These are phyloP conservation scores for Trichophyton rubrum DNA, from an alignment of 2,329 filamentous ascomycete species.

Conservation along the genomic window DNA sequence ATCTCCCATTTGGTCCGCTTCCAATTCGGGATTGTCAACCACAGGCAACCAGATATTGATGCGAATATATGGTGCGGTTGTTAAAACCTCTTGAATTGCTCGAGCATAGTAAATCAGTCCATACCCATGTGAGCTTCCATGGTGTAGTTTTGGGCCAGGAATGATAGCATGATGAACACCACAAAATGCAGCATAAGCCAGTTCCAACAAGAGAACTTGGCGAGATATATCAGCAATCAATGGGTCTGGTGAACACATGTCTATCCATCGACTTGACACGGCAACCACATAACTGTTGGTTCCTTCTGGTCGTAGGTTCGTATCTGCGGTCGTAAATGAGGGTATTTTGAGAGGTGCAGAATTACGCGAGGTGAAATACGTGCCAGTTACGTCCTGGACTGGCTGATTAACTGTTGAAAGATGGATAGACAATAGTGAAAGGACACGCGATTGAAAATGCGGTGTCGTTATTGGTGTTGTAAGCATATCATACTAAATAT, in stretches of 20 bases:
- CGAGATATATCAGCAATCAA: slow-evolving; percentile 74
- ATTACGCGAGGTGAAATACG: slow-evolving; percentile 30
- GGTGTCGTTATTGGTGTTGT: slow-evolving; percentile 50
- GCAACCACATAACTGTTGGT: slow-evolving; percentile 67
- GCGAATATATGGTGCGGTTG: slow-evolving; percentile 61
- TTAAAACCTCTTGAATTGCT: slow-evolving; percentile 67
- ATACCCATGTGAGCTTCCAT: slow-evolving; percentile 38
- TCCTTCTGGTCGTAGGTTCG: slow-evolving; percentile 65
- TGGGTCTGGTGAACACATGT: slow-evolving; percentile 70
- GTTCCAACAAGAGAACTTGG: slow-evolving; percentile 79
- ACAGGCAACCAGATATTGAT: slow-evolving; percentile 74
- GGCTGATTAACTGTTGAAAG: slow-evolving; percentile 33
- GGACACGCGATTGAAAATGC: slow-evolving; percentile 47
- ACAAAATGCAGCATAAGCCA: slow-evolving; percentile 92
- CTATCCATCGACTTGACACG: slow-evolving; percentile 83
- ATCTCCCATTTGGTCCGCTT: slow-evolving; percentile 34
- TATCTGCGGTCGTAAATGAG: slow-evolving; percentile 32
- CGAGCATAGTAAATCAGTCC: slow-evolving; percentile 64
- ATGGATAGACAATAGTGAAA: slow-evolving; percentile 41
- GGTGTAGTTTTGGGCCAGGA: slow-evolving; percentile 58
- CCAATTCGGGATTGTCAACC: slow-evolving; percentile 57
- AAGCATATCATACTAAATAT: slow-evolving; percentile 51
- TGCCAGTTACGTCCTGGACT: slow-evolving; percentile 25
- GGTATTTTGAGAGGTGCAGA: slow-evolving; percentile 30
- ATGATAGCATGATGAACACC: slow-evolving; percentile 75